A percentile compares a stretch with the other conserved stretches of the same genome.
Conservation (phyloP, 2,329 filamentous ascomycete genomes). For the Akanthomyces lecanii region DNA sequence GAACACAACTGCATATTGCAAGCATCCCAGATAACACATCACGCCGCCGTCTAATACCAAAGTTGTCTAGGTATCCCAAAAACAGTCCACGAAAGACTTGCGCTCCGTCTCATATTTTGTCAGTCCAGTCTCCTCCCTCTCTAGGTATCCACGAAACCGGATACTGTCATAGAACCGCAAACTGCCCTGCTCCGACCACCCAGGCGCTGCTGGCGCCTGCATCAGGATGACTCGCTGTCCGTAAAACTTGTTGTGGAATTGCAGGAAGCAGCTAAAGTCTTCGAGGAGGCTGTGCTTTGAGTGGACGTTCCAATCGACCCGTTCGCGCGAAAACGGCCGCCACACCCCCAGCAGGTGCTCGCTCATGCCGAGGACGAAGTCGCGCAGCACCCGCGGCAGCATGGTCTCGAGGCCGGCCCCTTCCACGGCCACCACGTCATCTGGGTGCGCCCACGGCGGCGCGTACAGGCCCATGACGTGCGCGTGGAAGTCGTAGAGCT, state of each 20-base stretch:
- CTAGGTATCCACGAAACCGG: background rate
- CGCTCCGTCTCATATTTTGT: background rate
- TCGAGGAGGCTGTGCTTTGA: background rate
- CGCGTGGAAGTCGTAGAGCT: constrained; percentile 4
- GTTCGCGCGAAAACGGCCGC: constrained; percentile 1
- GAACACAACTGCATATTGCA: background rate
- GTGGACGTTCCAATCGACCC: background rate
- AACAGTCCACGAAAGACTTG: background rate
- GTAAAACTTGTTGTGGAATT: constrained; percentile 4
- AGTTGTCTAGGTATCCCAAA: background rate
- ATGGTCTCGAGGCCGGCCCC: background rate
- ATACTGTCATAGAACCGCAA: background rate
- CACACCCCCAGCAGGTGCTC: background rate
- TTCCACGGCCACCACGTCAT: background rate
- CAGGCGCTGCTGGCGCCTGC: background rate
- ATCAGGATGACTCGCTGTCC: constrained; percentile 3
- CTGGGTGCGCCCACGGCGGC: background rate
- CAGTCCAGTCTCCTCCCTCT: background rate
- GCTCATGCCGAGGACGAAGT: constrained; percentile 9
- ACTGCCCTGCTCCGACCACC: background rate
- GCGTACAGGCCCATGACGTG: background rate
- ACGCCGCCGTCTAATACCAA: background rate
- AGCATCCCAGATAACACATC: background rate
- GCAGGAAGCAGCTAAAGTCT: constrained; percentile 12
- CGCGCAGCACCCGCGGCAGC: constrained; percentile 3